Base-by-base conservation (phyloP, 306 rosid genomes). In the Ormosia semicastrata region DNA sequence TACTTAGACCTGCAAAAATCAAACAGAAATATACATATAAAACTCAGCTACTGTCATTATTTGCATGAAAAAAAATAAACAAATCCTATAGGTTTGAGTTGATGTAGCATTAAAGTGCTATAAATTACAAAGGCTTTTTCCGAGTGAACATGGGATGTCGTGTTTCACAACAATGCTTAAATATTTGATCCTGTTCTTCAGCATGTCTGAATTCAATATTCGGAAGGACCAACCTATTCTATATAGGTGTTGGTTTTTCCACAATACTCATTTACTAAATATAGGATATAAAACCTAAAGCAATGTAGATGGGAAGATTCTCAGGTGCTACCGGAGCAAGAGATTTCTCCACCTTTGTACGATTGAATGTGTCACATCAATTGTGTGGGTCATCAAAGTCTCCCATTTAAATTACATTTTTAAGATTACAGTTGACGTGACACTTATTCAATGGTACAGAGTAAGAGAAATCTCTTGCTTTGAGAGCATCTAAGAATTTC, bases 1-100 rank as follows among this genome's bases (percentile, higher is more conserved):
- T 70, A 40, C 78, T 34, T 47, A 89, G 5, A 72, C 89, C 96
- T 94, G 93, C 86, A 90, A 41, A 52, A 79, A 77, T 73, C 56
- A 74, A 82, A 70, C 39, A 81, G 15, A 53, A 62, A 75, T 12
- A 60, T 39, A 30, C 29, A 71, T 73, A 58, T 37, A 29, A 46
- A 66, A 79, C 53, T 73, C 49, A 73, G 52, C 13, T 30, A 52
- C 43, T 59, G 32, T 46, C 81, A 67, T 15, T 34, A 15, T 60
- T 24, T 30, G 66, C 30, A 59, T 12, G 11, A 41, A 14, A 76
- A 56, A 58, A 44, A 8, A 49, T 29, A 56, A 15, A 73, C 58
- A 64, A 30, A 30, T 3, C 29, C 36, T 40, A 43, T 39, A 10
- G 59, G 58, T 24, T 34, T 71, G 60, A 68, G 50, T 29, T 47